These are phyloP conservation scores for Avicennia marina DNA, from an alignment of 257 asterid genomes.

Conservation along the genomic window DNA sequence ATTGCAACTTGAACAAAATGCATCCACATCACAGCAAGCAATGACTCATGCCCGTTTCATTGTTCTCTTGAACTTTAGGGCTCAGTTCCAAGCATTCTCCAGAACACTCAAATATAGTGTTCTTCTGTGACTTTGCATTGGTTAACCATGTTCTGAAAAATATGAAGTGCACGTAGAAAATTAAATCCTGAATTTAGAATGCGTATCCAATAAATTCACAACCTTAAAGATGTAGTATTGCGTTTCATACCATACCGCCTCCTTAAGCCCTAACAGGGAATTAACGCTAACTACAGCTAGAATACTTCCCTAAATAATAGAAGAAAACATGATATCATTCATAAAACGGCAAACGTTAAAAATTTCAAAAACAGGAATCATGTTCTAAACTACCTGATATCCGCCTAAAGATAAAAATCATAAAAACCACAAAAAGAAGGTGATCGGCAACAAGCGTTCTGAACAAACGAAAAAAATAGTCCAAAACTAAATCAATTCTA, in stretches of 20 bases:
- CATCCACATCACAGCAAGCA: neutral
- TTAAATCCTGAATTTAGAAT: neutral
- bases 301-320: too few relatives aligned
- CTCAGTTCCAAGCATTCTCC: neutral
- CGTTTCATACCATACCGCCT: neutral
- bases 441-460: slow-evolving; percentile 4
- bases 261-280: neutral
- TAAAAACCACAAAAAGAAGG: neutral
- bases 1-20: neutral
- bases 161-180: neutral
- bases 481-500: neutral
- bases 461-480: neutral
- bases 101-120: neutral
- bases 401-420: neutral
- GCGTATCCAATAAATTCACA: neutral
- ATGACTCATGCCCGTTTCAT: neutral
- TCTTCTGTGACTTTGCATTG: neutral
- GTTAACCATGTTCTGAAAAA: neutral
- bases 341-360: neutral
- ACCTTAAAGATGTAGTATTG: neutral
- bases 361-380: neutral
- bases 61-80: neutral
- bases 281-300: neutral
- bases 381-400: neutral
- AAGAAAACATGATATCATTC: neutral